Evolutionary conservation across 257 asterid species (phyloP).

Genomic region (Fraxinus anomala): DNA sequence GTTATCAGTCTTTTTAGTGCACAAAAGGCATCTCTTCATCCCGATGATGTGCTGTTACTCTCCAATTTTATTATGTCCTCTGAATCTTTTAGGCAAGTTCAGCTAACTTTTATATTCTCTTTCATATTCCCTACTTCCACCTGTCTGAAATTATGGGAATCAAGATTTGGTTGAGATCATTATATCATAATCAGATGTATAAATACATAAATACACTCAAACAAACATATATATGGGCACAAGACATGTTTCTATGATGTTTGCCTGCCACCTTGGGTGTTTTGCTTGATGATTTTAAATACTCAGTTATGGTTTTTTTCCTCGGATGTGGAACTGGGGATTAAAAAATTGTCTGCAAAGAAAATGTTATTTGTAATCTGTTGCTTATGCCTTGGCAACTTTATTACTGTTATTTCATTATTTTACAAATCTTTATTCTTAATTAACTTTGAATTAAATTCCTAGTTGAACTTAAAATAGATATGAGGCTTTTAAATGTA

Average conservation of each 20-base stretch:
- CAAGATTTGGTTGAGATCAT: not conserved
- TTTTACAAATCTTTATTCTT: not conserved
- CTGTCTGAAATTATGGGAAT: conserved; percentile 1
- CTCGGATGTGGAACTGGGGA: not conserved
- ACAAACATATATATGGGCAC: not conserved
- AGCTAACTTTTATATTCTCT: conserved; percentile 9
- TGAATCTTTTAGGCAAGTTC: conserved; percentile 83
- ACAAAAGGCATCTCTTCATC: conserved; percentile 88
- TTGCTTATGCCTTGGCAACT: not conserved
- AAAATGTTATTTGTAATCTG: not conserved
- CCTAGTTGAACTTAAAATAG: not conserved
- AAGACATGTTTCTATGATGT: not conserved
- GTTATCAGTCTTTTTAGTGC: conserved; percentile 95
- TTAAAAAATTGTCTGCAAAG: not conserved
- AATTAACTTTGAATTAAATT: conserved; percentile 1
- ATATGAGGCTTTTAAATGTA: not conserved
- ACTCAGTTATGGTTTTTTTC: not conserved
- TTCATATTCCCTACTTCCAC: conserved; percentile 14
- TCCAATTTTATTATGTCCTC: conserved; percentile 90
- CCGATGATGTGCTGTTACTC: conserved; percentile 88
- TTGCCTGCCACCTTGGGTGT: not conserved
- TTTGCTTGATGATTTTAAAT: not conserved
- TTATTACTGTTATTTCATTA: not conserved
- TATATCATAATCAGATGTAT: not conserved
- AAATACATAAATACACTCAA: not conserved